Evolutionary conservation across 805 yeast genomes (phyloP).

Genomic region (Saturnispora kantuleensis): DNA sequence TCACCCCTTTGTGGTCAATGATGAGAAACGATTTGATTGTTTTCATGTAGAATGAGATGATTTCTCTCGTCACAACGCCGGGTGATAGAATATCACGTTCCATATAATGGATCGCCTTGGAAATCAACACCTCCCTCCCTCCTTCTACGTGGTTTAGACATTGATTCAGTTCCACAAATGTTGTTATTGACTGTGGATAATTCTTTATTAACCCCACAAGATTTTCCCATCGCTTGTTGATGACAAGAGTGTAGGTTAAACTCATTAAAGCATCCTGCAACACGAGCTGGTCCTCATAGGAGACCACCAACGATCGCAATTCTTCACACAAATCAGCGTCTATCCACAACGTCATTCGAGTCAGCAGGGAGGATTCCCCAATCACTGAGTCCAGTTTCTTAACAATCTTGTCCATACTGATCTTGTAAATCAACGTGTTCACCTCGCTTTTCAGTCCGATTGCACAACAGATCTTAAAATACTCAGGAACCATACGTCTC

Average conservation of each 20-base stretch:
- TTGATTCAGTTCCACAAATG: constrained; percentile 47
- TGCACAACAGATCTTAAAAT: not conserved
- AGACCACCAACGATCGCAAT: constrained; percentile 6
- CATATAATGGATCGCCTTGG: constrained; percentile 37
- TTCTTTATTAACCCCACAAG: constrained; percentile 46
- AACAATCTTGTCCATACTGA: constrained; percentile 31
- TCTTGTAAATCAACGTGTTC: constrained; percentile 25
- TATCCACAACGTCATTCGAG: constrained; percentile 30
- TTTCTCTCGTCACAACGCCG: constrained; percentile 69
- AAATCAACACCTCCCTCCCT: constrained; percentile 44
- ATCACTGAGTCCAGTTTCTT: constrained; percentile 4
- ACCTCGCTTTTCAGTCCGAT: constrained; percentile 15
- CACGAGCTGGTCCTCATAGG: constrained; percentile 1
- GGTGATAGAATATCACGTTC: constrained; percentile 52
- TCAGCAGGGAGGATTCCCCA: constrained; percentile 24
- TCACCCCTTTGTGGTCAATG: constrained; percentile 81
- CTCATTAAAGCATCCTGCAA: constrained; percentile 13
- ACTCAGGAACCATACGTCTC: not conserved
- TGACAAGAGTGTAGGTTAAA: constrained; percentile 19
- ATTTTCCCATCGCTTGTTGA: constrained; percentile 43
- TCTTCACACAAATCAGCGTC: constrained; percentile 30
- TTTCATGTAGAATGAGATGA: constrained; percentile 58
- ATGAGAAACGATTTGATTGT: constrained; percentile 62
- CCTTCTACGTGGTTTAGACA: constrained; percentile 32
- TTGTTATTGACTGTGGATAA: constrained; percentile 43